Evolutionary conservation across 179 eudicot species (phyloP), one percentile per base, ranked within the genome.

Genomic region (Patellifolia procumbens): DNA sequence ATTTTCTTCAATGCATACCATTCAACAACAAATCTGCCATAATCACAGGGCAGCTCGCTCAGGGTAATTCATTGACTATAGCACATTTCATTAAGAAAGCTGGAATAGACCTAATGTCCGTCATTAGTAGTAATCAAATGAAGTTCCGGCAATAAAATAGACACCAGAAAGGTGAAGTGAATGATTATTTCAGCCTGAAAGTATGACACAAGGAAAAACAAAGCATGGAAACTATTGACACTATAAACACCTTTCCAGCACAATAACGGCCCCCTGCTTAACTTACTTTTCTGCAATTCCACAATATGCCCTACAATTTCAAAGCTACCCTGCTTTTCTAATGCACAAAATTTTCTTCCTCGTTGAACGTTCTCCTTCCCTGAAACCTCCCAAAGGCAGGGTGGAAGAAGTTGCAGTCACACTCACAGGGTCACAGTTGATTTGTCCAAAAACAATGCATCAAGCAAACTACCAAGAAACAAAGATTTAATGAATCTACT

Each of bases 401-500:
- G 1, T 12, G 17, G 63, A 28, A 19, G 63, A 59, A 28, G 34
- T 59, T 28, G 17, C 5, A 15, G 63, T 59, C 63, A 59, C 35
- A 56, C 29, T 29, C 72, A 46, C 7, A n/a, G 16, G 29, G 7
- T 46, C 20, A 68, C n/a, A n/a, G n/a, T n/a, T n/a, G n/a, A n/a
- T n/a, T n/a, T 68, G 72, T 68, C 55, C 55, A 51, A 70, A 70
- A 52, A 49, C 73, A 69, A 49, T 51, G 46, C 43, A 72, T 39
- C 49, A 55, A 72, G 51, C 34, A 34, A 72, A 72, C 75, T 35
- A 56, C 49, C 22, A 37, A 6, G 49, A 53, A 72, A 72, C 65
- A 53, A 13, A 34, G 9, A 72, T 11, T 37, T 56, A 0, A 26
- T 22, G 42, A 10, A 34, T 31, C 13, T 31, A 52, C 45, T 62